Conservation (phyloP, 108 stramenopile species). For the Fistulifera pelliculosa region DNA sequence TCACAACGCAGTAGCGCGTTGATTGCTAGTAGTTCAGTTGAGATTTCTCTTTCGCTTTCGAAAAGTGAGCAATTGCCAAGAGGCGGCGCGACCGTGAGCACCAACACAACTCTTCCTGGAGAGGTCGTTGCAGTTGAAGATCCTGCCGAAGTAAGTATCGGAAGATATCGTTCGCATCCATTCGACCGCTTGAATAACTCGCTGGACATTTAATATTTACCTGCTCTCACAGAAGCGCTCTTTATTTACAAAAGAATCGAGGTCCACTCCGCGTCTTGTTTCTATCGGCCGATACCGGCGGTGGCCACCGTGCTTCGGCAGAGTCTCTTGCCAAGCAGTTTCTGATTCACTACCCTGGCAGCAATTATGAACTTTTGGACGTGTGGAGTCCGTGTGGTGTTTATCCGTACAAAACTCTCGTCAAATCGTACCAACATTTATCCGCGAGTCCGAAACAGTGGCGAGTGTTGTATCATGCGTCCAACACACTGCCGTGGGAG, state of each 20-base stretch:
- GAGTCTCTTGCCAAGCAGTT: constrained; percentile 87
- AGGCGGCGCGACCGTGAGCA: too few relatives aligned
- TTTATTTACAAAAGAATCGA: constrained; percentile 7
- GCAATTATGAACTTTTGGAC: constrained; percentile 81
- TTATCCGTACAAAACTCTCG: constrained; percentile 36
- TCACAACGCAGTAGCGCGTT: too few relatives aligned
- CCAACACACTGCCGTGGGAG: constrained; percentile 51
- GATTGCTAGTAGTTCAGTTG: too few relatives aligned
- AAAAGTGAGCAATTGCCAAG: too few relatives aligned
- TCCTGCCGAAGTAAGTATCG: too few relatives aligned
- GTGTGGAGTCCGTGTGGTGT: constrained; percentile 69
- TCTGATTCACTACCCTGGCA: constrained; percentile 73
- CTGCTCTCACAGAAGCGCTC: not conserved
- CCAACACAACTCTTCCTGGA: too few relatives aligned
- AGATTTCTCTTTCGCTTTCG: too few relatives aligned
- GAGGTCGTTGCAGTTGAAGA: too few relatives aligned
- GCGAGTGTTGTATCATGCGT: constrained; percentile 71
- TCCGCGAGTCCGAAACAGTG: constrained; percentile 82
- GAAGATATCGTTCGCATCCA: too few relatives aligned
- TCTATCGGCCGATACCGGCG: constrained; percentile 94
- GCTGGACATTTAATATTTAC: too few relatives aligned
- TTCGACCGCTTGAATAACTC: too few relatives aligned
- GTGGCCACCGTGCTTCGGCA: constrained; percentile 95
- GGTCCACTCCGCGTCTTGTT: constrained; percentile 79
- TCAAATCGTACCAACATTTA: constrained; percentile 68